These are phyloP conservation scores for Vigna angularis DNA, from an alignment of 306 rosid species.

Conservation along the genomic window DNA sequence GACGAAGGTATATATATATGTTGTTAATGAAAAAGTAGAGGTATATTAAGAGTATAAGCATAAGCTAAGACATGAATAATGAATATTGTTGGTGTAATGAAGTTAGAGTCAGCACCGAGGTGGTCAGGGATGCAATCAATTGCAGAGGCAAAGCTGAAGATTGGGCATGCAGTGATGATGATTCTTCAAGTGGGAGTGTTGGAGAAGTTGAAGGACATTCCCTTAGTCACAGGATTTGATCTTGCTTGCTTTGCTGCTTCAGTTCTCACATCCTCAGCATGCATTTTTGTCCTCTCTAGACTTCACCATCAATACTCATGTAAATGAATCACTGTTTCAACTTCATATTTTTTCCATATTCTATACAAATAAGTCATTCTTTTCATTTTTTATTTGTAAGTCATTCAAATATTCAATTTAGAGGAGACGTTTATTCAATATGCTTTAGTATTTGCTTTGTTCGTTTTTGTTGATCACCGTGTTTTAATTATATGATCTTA, in stretches of 20 bases:
- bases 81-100: background rate
- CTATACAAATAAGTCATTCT: background rate
- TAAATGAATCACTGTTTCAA: background rate
- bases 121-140: conserved; percentile 55
- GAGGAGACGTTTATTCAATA: too few species aligned
- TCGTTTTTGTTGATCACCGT: too few species aligned
- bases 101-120: conserved; percentile 39
- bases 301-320: conserved; percentile 16
- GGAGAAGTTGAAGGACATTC: conserved; percentile 55
- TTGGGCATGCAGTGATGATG: conserved; percentile 61
- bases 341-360: background rate
- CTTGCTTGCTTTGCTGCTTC: conserved; percentile 61
- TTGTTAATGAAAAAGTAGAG: too few species aligned
- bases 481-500: too few species aligned
- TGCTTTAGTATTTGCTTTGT: too few species aligned
- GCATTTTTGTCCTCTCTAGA: conserved; percentile 53
- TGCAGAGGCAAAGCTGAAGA: conserved; percentile 48
- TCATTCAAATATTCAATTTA: too few species aligned
- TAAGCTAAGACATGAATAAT: background rate
- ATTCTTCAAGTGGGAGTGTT: conserved; percentile 55
- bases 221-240: conserved; percentile 52
- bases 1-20: background rate
- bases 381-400: background rate
- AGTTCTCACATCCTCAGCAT: conserved; percentile 53
- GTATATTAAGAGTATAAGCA: too few species aligned